Percentiles rank a stretch among this genome's conserved stretches.
Evolutionary conservation across 108 stramenopile species (phyloP).

Genomic region (Poteriospumella lacustris): DNA sequence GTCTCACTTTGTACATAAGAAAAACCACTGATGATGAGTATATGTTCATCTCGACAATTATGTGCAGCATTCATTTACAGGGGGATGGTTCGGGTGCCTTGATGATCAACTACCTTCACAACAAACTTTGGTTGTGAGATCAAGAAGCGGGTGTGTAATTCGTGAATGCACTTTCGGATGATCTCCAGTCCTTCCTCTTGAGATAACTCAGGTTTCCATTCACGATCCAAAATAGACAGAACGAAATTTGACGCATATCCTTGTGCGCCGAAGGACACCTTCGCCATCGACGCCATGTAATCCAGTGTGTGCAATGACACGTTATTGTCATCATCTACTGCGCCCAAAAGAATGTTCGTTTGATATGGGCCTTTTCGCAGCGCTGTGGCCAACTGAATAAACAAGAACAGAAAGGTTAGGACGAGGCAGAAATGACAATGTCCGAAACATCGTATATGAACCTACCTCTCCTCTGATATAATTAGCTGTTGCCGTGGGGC

Average conservation of each 20-base stretch:
- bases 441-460: neutral
- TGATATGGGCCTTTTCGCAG: slow-evolving; percentile 91
- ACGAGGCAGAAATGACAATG: neutral
- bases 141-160: slow-evolving; percentile 78
- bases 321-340: slow-evolving; percentile 64
- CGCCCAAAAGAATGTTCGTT: slow-evolving; percentile 84
- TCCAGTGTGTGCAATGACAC: slow-evolving; percentile 83
- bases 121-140: slow-evolving; percentile 86
- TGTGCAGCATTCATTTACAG: too few species aligned
- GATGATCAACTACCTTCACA: slow-evolving; percentile 83
- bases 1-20: too few species aligned
- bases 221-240: slow-evolving; percentile 85
- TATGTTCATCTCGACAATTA: too few species aligned
- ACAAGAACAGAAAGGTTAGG: neutral
- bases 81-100: slow-evolving; percentile 60
- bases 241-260: slow-evolving; percentile 91
- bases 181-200: slow-evolving; percentile 74
- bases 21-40: too few species aligned
- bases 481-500: slow-evolving; percentile 83
- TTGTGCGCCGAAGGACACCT: slow-evolving; percentile 57
- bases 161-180: slow-evolving; percentile 75
- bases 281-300: slow-evolving; percentile 75
- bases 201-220: slow-evolving; percentile 70
- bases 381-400: slow-evolving; percentile 74
- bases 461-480: slow-evolving; percentile 73